Evolutionary conservation across 331 rosid species (phyloP).

Genomic region (Arachis monticola): DNA sequence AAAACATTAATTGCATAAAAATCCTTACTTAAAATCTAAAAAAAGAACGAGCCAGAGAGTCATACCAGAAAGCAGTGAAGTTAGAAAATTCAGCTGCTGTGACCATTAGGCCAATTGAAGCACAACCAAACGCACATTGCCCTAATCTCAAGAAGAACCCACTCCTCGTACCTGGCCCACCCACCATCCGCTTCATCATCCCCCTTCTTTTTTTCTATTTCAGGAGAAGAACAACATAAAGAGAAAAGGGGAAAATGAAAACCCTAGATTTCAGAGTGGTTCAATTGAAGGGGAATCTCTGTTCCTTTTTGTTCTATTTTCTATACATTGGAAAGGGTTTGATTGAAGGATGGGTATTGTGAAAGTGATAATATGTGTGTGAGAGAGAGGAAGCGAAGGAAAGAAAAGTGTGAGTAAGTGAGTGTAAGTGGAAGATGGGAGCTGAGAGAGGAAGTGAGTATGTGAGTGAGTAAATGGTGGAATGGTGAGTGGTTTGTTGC

Average conservation of each 20-base stretch:
- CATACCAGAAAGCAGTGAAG: slow-evolving; percentile 93
- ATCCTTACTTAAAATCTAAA: not conserved
- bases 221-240: not conserved
- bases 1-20: slow-evolving; percentile 1
- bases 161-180: slow-evolving; percentile 82
- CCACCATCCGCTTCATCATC: slow-evolving; percentile 67
- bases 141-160: slow-evolving; percentile 75
- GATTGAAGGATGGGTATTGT: not conserved
- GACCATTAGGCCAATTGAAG: slow-evolving; percentile 81
- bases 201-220: slow-evolving; percentile 5
- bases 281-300: slow-evolving; percentile 13
- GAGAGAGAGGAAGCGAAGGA: not conserved
- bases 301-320: not conserved
- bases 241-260: slow-evolving; percentile 1
- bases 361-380: not conserved
- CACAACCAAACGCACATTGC: slow-evolving; percentile 79
- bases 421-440: not conserved
- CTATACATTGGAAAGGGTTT: slow-evolving; percentile 19
- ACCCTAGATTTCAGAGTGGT: slow-evolving; percentile 47
- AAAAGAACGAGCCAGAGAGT: not conserved
- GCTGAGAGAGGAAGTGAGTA: not conserved
- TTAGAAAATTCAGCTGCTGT: slow-evolving; percentile 71
- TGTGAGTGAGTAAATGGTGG: not conserved
- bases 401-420: not conserved
- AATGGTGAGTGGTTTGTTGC: not conserved